phyloP scores from a whole-genome alignment of 2,329 filamentous ascomycete genomes.

The Colletotrichum coccodes region DNA sequence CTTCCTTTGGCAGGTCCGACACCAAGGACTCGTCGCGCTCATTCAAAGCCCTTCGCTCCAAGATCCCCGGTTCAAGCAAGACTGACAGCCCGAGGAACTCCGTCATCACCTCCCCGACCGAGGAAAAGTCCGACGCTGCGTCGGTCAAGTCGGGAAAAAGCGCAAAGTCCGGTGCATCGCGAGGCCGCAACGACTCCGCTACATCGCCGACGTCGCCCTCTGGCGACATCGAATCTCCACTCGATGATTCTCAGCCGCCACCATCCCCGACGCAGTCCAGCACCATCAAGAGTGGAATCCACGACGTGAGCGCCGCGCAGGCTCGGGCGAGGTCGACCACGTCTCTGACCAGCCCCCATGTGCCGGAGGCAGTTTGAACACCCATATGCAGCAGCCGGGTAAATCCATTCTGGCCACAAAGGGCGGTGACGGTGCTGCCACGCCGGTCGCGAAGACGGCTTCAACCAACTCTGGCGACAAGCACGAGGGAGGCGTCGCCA shows the following conservation, averaged over 20 bases:
- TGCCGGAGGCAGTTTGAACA: slow-evolving; percentile 67
- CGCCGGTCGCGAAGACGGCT: slow-evolving; percentile 63
- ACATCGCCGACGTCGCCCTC: slow-evolving; percentile 52
- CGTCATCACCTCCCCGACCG: slow-evolving; percentile 70
- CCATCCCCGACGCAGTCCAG: slow-evolving; percentile 89
- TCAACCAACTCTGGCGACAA: slow-evolving; percentile 50
- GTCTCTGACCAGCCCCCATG: slow-evolving; percentile 91
- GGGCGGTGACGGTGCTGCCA: slow-evolving; percentile 73
- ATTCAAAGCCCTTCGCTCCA: slow-evolving; percentile 85
- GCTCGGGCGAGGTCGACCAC: slow-evolving; percentile 91
- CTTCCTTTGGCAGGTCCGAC: slow-evolving; percentile 91
- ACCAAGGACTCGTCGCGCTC: slow-evolving; percentile 93
- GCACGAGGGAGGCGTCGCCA: slow-evolving; percentile 71
- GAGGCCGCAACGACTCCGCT: slow-evolving; percentile 57
- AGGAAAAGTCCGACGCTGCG: slow-evolving; percentile 79
- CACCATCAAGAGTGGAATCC: slow-evolving; percentile 72
- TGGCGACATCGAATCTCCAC: slow-evolving; percentile 52
- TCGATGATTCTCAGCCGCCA: slow-evolving; percentile 68
- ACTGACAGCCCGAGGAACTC: slow-evolving; percentile 87
- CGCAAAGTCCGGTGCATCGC: slow-evolving; percentile 59
- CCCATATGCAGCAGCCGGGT: slow-evolving; percentile 75
- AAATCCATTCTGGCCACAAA: slow-evolving; percentile 87
- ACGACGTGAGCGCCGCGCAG: slow-evolving; percentile 84
- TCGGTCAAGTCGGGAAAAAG: slow-evolving; percentile 80
- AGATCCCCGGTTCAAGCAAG: slow-evolving; percentile 81